Percentiles rank a stretch among this genome's conserved stretches.
phyloP scores from a whole-genome alignment of 2,329 filamentous ascomycete genomes.

The Diaporthe vexans region DNA sequence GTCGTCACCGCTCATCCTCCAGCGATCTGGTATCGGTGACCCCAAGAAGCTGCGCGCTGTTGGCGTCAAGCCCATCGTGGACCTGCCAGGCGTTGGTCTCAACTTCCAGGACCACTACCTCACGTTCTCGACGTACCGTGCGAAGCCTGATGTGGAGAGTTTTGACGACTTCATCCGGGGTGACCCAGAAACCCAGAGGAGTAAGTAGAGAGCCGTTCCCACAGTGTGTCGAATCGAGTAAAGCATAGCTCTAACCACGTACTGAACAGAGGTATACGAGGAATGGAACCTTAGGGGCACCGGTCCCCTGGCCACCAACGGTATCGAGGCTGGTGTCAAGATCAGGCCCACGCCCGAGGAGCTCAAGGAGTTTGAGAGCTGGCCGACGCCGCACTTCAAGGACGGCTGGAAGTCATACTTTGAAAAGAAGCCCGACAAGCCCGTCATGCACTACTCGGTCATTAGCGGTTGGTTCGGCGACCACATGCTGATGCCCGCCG shows the following conservation, averaged over 20 bases:
- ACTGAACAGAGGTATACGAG: conserved; percentile 70
- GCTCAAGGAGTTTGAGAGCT: conserved; percentile 75
- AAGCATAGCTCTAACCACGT: conserved; percentile 26
- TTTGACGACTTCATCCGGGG: conserved; percentile 87
- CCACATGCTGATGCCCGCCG: conserved; percentile 75
- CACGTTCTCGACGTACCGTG: conserved; percentile 78
- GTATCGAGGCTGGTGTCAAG: conserved; percentile 85
- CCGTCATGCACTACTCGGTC: conserved; percentile 87
- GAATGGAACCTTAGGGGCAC: conserved; percentile 87
- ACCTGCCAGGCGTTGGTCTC: conserved; percentile 80
- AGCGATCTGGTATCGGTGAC: conserved; percentile 80
- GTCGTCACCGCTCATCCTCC: conserved; percentile 80
- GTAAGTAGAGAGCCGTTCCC: conserved; percentile 49
- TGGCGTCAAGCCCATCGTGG: conserved; percentile 77
- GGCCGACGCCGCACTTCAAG: conserved; percentile 82
- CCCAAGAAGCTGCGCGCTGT: conserved; percentile 77
- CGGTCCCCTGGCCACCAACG: conserved; percentile 82
- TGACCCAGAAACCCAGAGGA: conserved; percentile 79
- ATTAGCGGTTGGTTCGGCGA: conserved; percentile 77
- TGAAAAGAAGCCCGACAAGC: conserved; percentile 87
- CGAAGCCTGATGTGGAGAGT: conserved; percentile 81
- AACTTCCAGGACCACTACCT: conserved; percentile 86
- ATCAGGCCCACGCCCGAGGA: conserved; percentile 79
- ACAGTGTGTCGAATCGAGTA: fast-evolving
- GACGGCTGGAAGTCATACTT: conserved; percentile 86